Base-by-base conservation (phyloP, 805 yeast genomes). In the Yamadazyma takamatsuzukensis region DNA sequence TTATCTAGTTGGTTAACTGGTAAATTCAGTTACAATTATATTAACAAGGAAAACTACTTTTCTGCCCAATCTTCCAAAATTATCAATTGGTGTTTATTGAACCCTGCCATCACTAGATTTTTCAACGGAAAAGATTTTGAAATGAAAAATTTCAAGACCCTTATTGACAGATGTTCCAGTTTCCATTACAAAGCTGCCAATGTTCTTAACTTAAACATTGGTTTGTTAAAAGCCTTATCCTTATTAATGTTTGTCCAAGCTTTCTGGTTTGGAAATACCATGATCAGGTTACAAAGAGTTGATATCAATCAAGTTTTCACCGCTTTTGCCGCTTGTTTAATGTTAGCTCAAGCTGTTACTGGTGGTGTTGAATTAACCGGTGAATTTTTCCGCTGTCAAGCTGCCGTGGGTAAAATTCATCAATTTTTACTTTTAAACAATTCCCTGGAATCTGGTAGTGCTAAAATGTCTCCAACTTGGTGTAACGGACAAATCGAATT, bases 171-270 rank as follows among this genome's bases (percentile, higher is more conserved):
- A n/a, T 64, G 71, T 7, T 66, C 69, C 2, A 36, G 27, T 6
- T 57, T 59, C 1, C 77, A 66, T 42, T 58, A 65, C 25, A 63
- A 62, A 27, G 48, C 68, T 25, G 64, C 75, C n/a, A 48, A 75
- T 16, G 70, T 66, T 11, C 58, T 76, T 4, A 62, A 79, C 9
- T 48, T 72, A 0, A 88, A 86, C 49, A 54, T 72, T 15, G 80
- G 83, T 0, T 26, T 73, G 0, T 55, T 81, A 31, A 73, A 80
- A 45, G 58, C 73, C 15, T 44, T 89, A 4, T 70, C 81, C 0
- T 61, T 86, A 23, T 52, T 78, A 50, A 80, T 88, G 78, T 88
- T 90, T 63, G 83, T 89, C 3, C 96, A 86, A 56, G 94, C 90
- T 0, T 84, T 93, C 47, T 88, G 95, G 86, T 90, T 82, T 59